Percentiles rank a stretch among this genome's conserved stretches.
Evolutionary conservation across 345 rosid species (phyloP).

Genomic region (Eucalyptus pauciflora): DNA sequence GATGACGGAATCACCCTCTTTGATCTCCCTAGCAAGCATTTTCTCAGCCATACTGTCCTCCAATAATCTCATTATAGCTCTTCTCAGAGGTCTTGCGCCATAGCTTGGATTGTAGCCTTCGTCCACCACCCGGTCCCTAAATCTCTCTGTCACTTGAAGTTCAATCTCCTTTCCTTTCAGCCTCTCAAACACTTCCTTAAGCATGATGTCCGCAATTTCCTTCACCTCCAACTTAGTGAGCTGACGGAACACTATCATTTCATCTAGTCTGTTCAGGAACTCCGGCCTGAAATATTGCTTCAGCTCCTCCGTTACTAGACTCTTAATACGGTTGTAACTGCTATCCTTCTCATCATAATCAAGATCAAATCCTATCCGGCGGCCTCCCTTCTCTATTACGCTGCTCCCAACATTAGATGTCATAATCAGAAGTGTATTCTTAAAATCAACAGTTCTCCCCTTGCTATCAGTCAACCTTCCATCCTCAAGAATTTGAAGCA

Average conservation of each 20-base stretch:
- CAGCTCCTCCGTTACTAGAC: constrained; percentile 86
- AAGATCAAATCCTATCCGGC: constrained; percentile 82
- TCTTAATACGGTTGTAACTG: constrained; percentile 86
- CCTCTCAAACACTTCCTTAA: constrained; percentile 76
- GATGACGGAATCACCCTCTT: constrained; percentile 85
- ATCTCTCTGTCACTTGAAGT: constrained; percentile 93
- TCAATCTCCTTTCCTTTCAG: constrained; percentile 69
- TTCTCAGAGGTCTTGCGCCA: constrained; percentile 92
- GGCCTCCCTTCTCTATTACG: constrained; percentile 91
- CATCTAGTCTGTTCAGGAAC: constrained; percentile 91
- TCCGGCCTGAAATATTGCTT: constrained; percentile 93
- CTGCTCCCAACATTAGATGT: constrained; percentile 97
- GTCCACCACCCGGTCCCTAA: constrained; percentile 80
- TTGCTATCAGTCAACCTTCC: constrained; percentile 97
- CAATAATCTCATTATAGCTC: constrained; percentile 90
- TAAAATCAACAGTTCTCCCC: constrained; percentile 96
- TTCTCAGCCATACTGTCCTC: constrained; percentile 99
- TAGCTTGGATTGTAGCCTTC: constrained; percentile 97
- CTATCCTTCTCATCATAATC: constrained; percentile 90
- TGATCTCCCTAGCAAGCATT: constrained; percentile 91
- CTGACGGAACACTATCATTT: constrained; percentile 94
- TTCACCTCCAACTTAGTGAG: constrained; percentile 86
- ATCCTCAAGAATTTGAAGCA: constrained; percentile 99
- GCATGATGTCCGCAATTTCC: constrained; percentile 91
- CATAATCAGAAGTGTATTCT: constrained; percentile 95